Percentiles rank a stretch among this genome's conserved stretches.
These are phyloP conservation scores for Penicillium soppii DNA, from an alignment of 495 filamentous ascomycete species.

Conservation along the genomic window DNA sequence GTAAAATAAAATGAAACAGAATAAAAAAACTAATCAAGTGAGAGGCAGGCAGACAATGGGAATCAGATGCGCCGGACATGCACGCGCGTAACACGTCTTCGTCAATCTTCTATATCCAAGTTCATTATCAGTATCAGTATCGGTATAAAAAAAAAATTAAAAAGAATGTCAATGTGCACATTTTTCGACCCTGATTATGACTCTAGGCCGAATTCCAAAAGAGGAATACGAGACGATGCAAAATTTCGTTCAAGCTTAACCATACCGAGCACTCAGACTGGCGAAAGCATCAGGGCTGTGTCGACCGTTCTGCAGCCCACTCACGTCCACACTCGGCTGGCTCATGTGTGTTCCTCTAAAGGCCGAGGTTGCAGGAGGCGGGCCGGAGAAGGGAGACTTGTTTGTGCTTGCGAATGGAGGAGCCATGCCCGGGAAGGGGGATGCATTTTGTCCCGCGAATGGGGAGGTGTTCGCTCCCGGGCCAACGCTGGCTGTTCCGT, in stretches of 20 bases:
- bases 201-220: neutral
- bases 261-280: constrained; percentile 72
- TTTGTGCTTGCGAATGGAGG: constrained; percentile 13
- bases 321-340: constrained; percentile 86
- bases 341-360: constrained; percentile 63
- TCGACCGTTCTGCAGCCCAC: constrained; percentile 68
- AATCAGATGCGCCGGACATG: constrained; percentile 15
- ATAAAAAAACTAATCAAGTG: constrained; percentile 2
- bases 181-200: neutral
- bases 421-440: constrained; percentile 11
- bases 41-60: constrained; percentile 6
- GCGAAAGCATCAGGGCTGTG: constrained; percentile 97
- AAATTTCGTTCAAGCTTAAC: constrained; percentile 15
- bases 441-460: constrained; percentile 7
- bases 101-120: constrained; percentile 20
- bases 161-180: constrained; percentile 8
- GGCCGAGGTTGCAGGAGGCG: constrained; percentile 8
- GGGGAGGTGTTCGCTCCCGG: constrained; percentile 9
- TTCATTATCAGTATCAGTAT: constrained; percentile 6
- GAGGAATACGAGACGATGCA: constrained; percentile 1
- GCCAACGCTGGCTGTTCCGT: neutral
- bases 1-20: neutral
- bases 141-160: constrained; percentile 4
- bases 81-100: constrained; percentile 20
- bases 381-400: constrained; percentile 9